Conservation (phyloP, 495 filamentous ascomycete species). For the Trichoderma parareesei region DNA sequence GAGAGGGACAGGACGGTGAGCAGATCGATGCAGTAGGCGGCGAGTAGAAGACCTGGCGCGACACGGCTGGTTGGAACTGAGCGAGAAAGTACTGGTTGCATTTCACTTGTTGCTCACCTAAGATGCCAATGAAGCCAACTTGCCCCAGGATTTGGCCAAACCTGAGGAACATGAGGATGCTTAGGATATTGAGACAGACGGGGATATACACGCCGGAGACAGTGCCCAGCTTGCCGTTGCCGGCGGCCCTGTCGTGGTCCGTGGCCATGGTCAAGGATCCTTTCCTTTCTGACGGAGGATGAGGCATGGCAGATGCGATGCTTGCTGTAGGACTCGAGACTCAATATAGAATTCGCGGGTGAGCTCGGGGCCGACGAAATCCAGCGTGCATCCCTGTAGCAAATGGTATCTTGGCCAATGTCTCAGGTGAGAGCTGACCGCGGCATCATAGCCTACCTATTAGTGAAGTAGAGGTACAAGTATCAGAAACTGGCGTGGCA, state of each 20-base stretch:
- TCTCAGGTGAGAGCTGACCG: no score
- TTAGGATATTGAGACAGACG: constrained; percentile 80
- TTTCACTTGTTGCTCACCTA: constrained; percentile 45
- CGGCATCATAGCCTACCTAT: no score
- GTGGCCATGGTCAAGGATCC: constrained; percentile 17
- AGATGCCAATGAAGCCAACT: constrained; percentile 67
- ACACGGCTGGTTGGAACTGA: constrained; percentile 1
- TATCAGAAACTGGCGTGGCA: no score
- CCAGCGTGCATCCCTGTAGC: background rate
- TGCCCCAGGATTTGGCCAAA: constrained; percentile 77
- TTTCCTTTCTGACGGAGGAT: background rate
- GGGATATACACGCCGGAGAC: constrained; percentile 81
- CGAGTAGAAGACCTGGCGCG: constrained; percentile 56
- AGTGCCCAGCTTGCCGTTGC: constrained; percentile 53
- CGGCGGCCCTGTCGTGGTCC: constrained; percentile 30
- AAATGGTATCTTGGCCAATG: no score
- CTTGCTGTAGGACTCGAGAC: background rate
- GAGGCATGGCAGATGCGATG: background rate
- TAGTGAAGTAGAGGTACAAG: no score
- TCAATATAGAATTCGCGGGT: background rate
- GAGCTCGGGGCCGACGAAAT: background rate
- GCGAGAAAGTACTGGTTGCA: background rate
- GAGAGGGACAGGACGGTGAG: constrained; percentile 81
- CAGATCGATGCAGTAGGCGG: constrained; percentile 68
- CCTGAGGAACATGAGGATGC: constrained; percentile 85